Evolutionary conservation across 78 protist genomes (phyloP).

Genomic region (Salpingoeca rosetta): DNA sequence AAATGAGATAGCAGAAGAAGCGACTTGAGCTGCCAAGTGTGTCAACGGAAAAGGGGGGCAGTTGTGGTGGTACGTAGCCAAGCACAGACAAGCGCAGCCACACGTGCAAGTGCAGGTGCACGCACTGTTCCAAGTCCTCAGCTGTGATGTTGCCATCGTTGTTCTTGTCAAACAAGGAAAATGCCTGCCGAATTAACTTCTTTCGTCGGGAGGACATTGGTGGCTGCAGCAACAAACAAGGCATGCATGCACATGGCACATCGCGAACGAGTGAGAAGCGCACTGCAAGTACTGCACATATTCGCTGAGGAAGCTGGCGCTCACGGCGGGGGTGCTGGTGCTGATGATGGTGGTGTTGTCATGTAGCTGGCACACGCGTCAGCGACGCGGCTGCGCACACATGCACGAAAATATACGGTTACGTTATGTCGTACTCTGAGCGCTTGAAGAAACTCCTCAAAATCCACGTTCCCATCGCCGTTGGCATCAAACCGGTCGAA

Average conservation of each 20-base stretch:
- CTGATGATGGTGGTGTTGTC: too few relatives aligned
- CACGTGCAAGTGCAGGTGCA: neutral
- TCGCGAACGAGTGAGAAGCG: too few relatives aligned
- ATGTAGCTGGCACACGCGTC: too few relatives aligned
- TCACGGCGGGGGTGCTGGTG: too few relatives aligned
- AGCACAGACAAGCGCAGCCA: neutral
- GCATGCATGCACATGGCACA: neutral
- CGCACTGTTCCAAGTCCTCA: neutral
- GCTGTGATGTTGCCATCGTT: neutral
- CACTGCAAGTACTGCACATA: too few relatives aligned
- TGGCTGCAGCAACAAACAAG: neutral
- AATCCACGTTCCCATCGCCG: neutral
- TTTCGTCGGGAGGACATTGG: neutral
- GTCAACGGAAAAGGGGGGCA: too few relatives aligned
- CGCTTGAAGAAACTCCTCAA: neutral
- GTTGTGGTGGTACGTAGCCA: neutral
- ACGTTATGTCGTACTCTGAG: neutral
- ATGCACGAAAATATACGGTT: too few relatives aligned
- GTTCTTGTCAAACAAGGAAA: neutral
- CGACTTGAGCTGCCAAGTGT: too few relatives aligned
- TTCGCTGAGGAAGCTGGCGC: too few relatives aligned
- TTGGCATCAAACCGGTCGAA: neutral
- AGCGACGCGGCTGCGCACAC: too few relatives aligned
- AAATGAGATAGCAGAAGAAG: too few relatives aligned
- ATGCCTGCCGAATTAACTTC: neutral